Conservation (phyloP, 345 rosid species). For the Cochlearia excelsa region DNA sequence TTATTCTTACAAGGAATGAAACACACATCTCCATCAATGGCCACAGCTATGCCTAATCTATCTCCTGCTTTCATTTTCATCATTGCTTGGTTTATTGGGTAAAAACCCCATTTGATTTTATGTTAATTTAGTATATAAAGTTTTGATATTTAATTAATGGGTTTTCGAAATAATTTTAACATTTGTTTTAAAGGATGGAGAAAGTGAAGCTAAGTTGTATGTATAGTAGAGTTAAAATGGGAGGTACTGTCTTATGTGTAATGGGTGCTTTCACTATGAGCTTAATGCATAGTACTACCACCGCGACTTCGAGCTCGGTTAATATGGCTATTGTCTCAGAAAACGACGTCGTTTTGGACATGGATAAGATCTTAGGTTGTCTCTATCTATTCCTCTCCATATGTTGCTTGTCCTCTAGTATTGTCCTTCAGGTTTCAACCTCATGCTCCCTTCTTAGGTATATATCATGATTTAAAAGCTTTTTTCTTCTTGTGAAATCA, state of each 20-base stretch:
- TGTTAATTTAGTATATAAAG: not conserved
- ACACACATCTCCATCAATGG: conserved; percentile 84
- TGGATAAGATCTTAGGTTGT: conserved; percentile 66
- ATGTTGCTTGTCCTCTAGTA: conserved; percentile 51
- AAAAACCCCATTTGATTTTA: not conserved
- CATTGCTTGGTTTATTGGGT: conserved; percentile 84
- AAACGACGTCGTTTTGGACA: conserved; percentile 30
- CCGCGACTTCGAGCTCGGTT: conserved; percentile 7
- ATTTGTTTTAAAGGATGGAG: conserved; percentile 56
- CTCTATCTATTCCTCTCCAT: conserved; percentile 63
- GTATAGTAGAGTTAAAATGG: conserved; percentile 75
- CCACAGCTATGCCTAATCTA: conserved; percentile 97
- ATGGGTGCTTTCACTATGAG: conserved; percentile 74
- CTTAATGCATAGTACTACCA: conserved; percentile 63
- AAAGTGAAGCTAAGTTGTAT: conserved; percentile 59
- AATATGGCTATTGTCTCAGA: conserved; percentile 25
- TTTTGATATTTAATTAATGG: not conserved
- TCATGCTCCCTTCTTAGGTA: not conserved
- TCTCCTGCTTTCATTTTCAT: conserved; percentile 82
- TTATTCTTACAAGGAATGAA: conserved; percentile 71
- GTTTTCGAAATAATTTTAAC: conserved; percentile 11
- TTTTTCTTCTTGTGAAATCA: not conserved
- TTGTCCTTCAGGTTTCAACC: conserved; percentile 67
- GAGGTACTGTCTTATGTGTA: conserved; percentile 77
- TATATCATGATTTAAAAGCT: too few species aligned